A percentile compares a stretch with the other conserved stretches of the same genome.
phyloP scores from a whole-genome alignment of 495 filamentous ascomycete species.

The Penicillium atrosanguineum region DNA sequence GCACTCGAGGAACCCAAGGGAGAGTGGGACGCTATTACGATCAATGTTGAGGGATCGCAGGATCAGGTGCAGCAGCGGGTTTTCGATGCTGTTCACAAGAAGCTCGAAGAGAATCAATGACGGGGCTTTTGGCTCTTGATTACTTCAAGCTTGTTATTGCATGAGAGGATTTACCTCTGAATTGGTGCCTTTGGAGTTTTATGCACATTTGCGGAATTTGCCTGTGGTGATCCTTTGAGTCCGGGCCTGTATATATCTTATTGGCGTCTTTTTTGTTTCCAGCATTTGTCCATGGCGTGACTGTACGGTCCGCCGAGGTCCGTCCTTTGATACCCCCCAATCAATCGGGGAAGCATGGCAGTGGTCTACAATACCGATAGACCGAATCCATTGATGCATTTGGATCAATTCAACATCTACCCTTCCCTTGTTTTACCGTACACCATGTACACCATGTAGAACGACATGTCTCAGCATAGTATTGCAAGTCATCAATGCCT shows the following conservation, averaged over 20 bases:
- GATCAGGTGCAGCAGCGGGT: conserved; percentile 67
- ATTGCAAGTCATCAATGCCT: neutral
- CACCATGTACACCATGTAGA: neutral
- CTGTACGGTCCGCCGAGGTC: conserved; percentile 1
- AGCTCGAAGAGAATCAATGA: conserved; percentile 35
- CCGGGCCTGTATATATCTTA: neutral
- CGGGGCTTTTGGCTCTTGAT: neutral
- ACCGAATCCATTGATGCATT: conserved; percentile 9
- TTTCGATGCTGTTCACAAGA: conserved; percentile 49
- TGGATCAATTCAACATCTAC: neutral
- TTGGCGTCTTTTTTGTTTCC: conserved; percentile 1
- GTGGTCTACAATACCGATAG: neutral
- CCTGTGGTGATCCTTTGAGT: neutral
- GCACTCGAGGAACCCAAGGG: conserved; percentile 77
- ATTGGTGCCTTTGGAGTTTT: conserved; percentile 21
- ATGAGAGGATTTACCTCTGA: conserved; percentile 9
- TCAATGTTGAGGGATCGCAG: conserved; percentile 69
- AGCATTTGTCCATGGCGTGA: conserved; percentile 8
- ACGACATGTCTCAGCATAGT: no score
- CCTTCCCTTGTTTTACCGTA: neutral
- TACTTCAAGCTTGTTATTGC: conserved; percentile 1
- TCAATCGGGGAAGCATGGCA: conserved; percentile 3
- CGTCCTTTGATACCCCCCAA: conserved; percentile 14
- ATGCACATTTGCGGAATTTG: neutral
- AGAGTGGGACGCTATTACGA: conserved; percentile 80